Evolutionary conservation across 108 stramenopile genomes (phyloP), one percentile per base, ranked within the genome.

Genomic region (Cyclotella kingstonii): DNA sequence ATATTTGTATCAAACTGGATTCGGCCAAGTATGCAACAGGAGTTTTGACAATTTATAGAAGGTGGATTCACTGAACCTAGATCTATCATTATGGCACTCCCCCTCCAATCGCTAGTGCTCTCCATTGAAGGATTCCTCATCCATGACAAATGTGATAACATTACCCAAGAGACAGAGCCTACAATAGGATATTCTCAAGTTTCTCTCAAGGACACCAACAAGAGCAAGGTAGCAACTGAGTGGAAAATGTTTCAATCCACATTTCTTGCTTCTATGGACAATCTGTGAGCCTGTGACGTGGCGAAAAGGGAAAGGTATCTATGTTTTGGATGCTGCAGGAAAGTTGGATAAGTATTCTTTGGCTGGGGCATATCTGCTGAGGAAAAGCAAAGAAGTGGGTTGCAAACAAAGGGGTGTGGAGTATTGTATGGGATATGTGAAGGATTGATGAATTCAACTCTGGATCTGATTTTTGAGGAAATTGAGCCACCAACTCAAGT

Each of bases 341-440:
- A 22, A 55, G 5, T 29, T 79, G 58, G 92, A 94, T 76, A 57
- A 58, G 0, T 54, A 28, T 35, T 82, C 80, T 10, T 59, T 94
- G 72, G 91, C 94, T 66, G 95, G 90, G 15, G 95, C 89, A 0
- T 96, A 93, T 73, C 93, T 90, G 12, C 91, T 96, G 7, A 61
- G 66, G 11, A 52, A 84, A 28, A 67, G 84, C n/a, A 88, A 91
- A 22, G 63, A 96, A 96, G 68, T 96, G 86, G 89, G 87, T 86
- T 15, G 95, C 93, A 23, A 96, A 94, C 62, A 92, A 94, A 41
- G 94, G 93, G 95, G 60, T 96, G 18, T 96, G 95, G 95, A 85
- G 80, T 62, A 58, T 54, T 41, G 80, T 2, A 81, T 84, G 81
- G 40, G 41, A 23, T 79, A 54, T 50, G 35, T 62, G 8, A 25